phyloP scores from a whole-genome alignment of 768 basidiomycete genomes.

The Cubamyces sp. region DNA sequence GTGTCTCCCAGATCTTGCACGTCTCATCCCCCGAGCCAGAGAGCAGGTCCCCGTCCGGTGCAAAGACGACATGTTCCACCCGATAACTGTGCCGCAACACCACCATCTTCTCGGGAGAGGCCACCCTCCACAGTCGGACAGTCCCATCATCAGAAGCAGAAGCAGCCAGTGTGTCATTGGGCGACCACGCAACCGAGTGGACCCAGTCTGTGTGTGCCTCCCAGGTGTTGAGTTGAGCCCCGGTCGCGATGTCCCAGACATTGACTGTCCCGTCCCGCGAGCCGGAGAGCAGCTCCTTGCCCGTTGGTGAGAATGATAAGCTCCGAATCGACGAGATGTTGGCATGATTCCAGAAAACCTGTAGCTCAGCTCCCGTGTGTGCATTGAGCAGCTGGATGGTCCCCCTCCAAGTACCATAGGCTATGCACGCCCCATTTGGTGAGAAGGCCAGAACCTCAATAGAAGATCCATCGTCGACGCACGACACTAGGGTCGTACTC shows the following conservation, averaged over 20 bases:
- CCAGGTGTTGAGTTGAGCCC: not conserved
- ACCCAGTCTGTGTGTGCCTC: not conserved
- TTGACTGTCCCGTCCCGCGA: not conserved
- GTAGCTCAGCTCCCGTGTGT: not conserved
- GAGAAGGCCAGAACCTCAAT: no score
- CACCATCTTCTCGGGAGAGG: not conserved
- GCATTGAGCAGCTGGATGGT: constrained; percentile 14
- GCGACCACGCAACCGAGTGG: not conserved
- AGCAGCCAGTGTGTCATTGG: not conserved
- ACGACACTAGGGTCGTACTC: not conserved
- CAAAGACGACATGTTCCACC: not conserved
- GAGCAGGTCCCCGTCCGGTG: not conserved
- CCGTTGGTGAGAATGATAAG: constrained; percentile 13
- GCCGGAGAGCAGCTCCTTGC: constrained; percentile 3
- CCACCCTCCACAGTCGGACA: not conserved
- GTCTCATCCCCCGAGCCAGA: not conserved
- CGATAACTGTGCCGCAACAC: not conserved
- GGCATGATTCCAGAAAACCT: not conserved
- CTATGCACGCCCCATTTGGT: constrained; percentile 2
- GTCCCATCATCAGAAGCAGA: not conserved
- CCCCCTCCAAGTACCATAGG: not conserved
- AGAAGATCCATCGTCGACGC: no score
- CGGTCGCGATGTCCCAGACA: constrained; percentile 14
- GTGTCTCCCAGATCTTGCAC: not conserved
- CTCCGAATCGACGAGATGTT: no score